Base-by-base conservation (phyloP, 2,329 filamentous ascomycete genomes). In the Fusarium stilboides region DNA sequence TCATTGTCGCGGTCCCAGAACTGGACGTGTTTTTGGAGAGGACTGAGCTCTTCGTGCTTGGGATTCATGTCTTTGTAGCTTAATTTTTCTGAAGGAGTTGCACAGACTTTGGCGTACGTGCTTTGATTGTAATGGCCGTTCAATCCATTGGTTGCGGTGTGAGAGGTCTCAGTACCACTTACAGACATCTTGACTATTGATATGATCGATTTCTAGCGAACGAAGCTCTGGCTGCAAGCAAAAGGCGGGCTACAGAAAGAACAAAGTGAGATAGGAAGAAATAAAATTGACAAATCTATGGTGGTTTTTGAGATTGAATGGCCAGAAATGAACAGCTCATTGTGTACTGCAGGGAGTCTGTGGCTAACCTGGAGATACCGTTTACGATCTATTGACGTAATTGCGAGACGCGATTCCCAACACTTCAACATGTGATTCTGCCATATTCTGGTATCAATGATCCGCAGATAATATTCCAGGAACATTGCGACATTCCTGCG, bases 1-100 rank as follows among this genome's bases (percentile, higher is more conserved):
- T 83, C 81, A 5, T 67, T 57, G 64, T 84, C 80, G 22, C 70
- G 45, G 60, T 84, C 81, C 75, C 80, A 84, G 74, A 83, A 84
- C 6, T 78, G 70, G 37, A 79, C 63, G 49, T 84, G 82, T 42
- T 80, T 79, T 51, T 83, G 81, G 0, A 84, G 68, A 46, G 54
- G 34, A 9, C 31, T 67, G 43, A 39, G 26, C 6, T 42, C 40
- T 13, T 47, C 15, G 4, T 45, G 12, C 37, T 20, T 50, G 14
- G 28, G n/a, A 5, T 5, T 10, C 9, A 20, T 1, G 5, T 1
- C 3, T 5, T 17, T 9, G 9, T 15, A 6, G 4, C 0, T n/a
- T 12, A 12, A 14, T 5, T 9, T 10, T 20, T 31, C n/a, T 1
- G 19, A 3, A 13, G 17, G 20, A 37, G 15, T n/a, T 36, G 28